Base-by-base conservation (phyloP, 2,329 filamentous ascomycete species). In the Nakataea oryzae region DNA sequence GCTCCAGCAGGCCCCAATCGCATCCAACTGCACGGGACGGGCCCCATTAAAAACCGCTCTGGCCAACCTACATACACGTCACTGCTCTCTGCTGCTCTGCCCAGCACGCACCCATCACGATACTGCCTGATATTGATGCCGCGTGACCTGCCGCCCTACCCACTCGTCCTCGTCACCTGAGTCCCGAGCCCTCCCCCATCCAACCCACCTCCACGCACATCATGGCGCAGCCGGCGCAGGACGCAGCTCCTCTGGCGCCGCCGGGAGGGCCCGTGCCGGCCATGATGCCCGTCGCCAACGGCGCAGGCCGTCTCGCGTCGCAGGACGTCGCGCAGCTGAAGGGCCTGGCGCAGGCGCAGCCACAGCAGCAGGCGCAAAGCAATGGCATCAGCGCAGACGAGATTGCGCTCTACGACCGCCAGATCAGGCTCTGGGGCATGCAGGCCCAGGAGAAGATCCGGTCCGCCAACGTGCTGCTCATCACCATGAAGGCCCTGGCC, bases 341-440 rank as follows among this genome's bases (percentile, higher is more conserved):
- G 59, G 7, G 47, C 13, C 56, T 64, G 28, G 57, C 28, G 57
- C 57, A 14, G 13, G 9, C 14, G n/a, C n/a, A 55, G 54, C 41
- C 27, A 9, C 55, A 47, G 47, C 28, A 56, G 58, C 57, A 67
- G 67, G 59, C 66, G 64, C 28, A 61, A 64, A 17, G 58, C 59
- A 21, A 69, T 58, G 65, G 65, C 61, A 73, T 73, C 66, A 72
- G 70, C 61, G 69, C 70, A 61, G 95, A 97, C 75, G 95, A 99
- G 72, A 96, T 97, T 70, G 95, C 93, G 17, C 86, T 97, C 7
- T 99, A 99, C 73, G 95, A 99, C 76, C 88, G 95, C 59, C 95
- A 99, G 74, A 97, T 99, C 70, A 89, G 95, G 61, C 86, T 99
- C 32, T 99, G 95, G 95, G 95, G 95, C 56, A 90, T 97, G 71